A percentile compares a stretch with the other conserved stretches of the same genome.
Conservation (phyloP, 2,329 filamentous ascomycete species). For the Apiospora aurea region DNA sequence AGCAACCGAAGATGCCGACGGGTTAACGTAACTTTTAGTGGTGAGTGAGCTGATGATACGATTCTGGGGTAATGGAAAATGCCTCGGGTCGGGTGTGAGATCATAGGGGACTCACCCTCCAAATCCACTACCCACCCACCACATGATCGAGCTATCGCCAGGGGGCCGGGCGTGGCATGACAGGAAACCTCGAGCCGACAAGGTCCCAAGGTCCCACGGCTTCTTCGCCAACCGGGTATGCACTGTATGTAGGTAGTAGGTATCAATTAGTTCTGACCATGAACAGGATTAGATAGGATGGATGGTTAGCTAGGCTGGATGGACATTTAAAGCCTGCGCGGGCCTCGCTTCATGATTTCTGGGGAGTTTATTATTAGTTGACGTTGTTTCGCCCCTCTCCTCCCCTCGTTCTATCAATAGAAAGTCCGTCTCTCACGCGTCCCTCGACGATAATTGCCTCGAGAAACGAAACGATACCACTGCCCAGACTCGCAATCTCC, state of each 20-base stretch:
- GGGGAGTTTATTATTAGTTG: constrained; percentile 5
- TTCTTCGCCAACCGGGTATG: constrained; percentile 8
- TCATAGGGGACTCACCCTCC: not conserved
- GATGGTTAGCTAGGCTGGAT: not conserved
- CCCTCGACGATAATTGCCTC: constrained; percentile 12
- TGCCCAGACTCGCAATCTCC: constrained; percentile 9
- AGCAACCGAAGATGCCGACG: constrained; percentile 17
- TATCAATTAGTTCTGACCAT: not conserved
- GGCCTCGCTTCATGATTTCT: constrained; percentile 3
- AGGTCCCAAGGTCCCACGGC: constrained; percentile 14
- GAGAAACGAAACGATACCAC: not conserved
- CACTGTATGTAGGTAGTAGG: not conserved
- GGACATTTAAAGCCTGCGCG: not conserved
- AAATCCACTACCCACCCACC: constrained; percentile 4
- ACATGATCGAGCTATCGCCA: not conserved
- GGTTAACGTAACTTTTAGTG: constrained; percentile 4
- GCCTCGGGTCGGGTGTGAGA: constrained; percentile 13
- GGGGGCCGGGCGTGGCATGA: not conserved
- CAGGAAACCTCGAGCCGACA: constrained; percentile 9
- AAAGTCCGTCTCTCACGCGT: not conserved
- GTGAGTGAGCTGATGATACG: constrained; percentile 13
- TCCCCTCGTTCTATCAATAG: not conserved
- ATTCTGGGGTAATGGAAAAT: not conserved
- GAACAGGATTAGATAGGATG: not conserved
- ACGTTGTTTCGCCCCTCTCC: not conserved